phyloP scores from a whole-genome alignment of 768 basidiomycete genomes.

The Suillus cothurnatus region DNA sequence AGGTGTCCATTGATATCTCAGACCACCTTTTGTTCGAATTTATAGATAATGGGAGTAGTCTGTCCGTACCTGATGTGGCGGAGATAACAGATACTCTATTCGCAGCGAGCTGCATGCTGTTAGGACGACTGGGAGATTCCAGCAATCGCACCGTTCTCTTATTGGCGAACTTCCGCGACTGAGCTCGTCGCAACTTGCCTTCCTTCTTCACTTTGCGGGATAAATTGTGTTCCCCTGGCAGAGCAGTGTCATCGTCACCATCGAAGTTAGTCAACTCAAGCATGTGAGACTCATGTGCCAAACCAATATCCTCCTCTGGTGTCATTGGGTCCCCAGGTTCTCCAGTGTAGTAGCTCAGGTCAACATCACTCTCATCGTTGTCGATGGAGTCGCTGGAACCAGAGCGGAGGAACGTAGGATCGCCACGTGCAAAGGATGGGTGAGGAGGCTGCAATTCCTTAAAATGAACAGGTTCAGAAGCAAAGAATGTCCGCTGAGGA shows the following conservation, averaged over 20 bases:
- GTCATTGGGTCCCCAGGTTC: constrained; percentile 35
- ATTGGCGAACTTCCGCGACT: constrained; percentile 36
- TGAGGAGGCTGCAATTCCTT: constrained; percentile 40
- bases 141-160: constrained; percentile 5
- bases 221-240: constrained; percentile 59
- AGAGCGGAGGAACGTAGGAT: constrained; percentile 12
- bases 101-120: neutral
- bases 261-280: constrained; percentile 79
- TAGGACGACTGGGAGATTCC: neutral
- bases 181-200: constrained; percentile 58
- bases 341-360: constrained; percentile 45
- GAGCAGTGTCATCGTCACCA: constrained; percentile 63
- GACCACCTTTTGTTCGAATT: constrained; percentile 20
- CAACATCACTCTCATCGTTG: constrained; percentile 38
- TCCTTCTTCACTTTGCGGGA: constrained; percentile 57
- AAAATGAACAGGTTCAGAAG: constrained; percentile 5
- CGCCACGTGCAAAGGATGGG: constrained; percentile 27
- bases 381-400: constrained; percentile 30
- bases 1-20: constrained; percentile 18
- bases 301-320: constrained; percentile 33
- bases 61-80: constrained; percentile 18
- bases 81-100: neutral
- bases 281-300: constrained; percentile 49
- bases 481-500: constrained; percentile 20
- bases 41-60: constrained; percentile 22